Percentiles rank a stretch among this genome's conserved stretches.
These are phyloP conservation scores for Dicorynia guianensis DNA, from an alignment of 306 rosid genomes.

Conservation along the genomic window DNA sequence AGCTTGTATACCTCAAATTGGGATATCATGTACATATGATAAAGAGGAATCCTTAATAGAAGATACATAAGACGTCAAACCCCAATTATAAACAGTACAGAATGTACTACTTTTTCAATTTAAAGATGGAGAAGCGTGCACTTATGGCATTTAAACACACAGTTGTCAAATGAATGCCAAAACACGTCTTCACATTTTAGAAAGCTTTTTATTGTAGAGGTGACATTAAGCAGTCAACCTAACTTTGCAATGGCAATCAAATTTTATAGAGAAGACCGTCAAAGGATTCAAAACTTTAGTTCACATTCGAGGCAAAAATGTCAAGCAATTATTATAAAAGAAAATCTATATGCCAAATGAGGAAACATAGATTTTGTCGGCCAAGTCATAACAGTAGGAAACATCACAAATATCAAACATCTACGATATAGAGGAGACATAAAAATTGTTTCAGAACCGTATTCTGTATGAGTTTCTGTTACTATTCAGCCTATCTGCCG, in stretches of 20 bases:
- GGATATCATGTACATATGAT: neutral
- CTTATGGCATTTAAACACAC: neutral
- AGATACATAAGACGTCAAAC: neutral
- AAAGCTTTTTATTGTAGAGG: neutral
- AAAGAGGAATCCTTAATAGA: neutral
- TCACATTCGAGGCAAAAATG: neutral
- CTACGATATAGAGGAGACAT: neutral
- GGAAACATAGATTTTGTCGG: neutral
- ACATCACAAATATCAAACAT: constrained; percentile 4
- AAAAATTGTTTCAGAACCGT: neutral
- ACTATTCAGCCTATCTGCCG: neutral
- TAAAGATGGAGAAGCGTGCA: neutral
- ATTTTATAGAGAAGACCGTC: neutral
- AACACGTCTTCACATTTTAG: neutral
- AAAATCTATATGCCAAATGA: neutral
- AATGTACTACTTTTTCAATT: neutral
- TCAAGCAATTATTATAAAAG: neutral
- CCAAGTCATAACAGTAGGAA: neutral
- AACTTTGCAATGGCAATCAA: neutral
- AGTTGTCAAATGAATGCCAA: neutral
- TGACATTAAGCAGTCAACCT: neutral
- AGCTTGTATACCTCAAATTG: neutral
- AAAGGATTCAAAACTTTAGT: neutral
- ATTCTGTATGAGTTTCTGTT: neutral
- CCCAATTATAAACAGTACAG: neutral